Conservation (phyloP, 305 asterid species). For the Coffea humblotiana region DNA sequence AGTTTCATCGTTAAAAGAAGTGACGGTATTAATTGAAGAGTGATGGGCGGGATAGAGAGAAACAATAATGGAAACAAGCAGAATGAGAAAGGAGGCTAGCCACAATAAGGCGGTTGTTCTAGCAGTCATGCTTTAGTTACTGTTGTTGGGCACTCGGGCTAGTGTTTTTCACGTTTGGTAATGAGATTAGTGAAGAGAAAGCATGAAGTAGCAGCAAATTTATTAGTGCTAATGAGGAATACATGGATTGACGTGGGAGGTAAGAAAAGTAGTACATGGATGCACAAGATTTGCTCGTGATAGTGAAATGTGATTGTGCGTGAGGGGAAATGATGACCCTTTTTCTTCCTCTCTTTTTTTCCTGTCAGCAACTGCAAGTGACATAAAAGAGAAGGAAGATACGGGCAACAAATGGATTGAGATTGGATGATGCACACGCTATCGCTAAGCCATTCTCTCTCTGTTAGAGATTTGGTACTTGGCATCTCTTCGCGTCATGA, state of each 20-base stretch:
- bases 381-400: slow-evolving; percentile 2
- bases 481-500: neutral
- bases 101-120: slow-evolving; percentile 45
- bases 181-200: slow-evolving; percentile 12
- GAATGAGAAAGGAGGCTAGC: slow-evolving; percentile 43
- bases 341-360: neutral
- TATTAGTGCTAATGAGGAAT: slow-evolving; percentile 18
- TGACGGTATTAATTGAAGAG: slow-evolving; percentile 11
- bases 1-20: neutral
- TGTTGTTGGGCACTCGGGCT: neutral
- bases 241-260: slow-evolving; percentile 52
- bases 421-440: slow-evolving; percentile 46
- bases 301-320: slow-evolving; percentile 8
- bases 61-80: slow-evolving; percentile 44
- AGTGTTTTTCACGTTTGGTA: slow-evolving; percentile 15
- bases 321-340: slow-evolving; percentile 34
- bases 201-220: slow-evolving; percentile 18
- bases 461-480: neutral
- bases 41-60: slow-evolving; percentile 26
- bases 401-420: slow-evolving; percentile 29
- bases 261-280: slow-evolving; percentile 45
- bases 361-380: slow-evolving; percentile 8
- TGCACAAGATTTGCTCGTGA: slow-evolving; percentile 16
- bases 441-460: slow-evolving; percentile 44
- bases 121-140: slow-evolving; percentile 42